phyloP scores from a whole-genome alignment of 176 grass and related monocot species.

The Phoenix roebelenii region DNA sequence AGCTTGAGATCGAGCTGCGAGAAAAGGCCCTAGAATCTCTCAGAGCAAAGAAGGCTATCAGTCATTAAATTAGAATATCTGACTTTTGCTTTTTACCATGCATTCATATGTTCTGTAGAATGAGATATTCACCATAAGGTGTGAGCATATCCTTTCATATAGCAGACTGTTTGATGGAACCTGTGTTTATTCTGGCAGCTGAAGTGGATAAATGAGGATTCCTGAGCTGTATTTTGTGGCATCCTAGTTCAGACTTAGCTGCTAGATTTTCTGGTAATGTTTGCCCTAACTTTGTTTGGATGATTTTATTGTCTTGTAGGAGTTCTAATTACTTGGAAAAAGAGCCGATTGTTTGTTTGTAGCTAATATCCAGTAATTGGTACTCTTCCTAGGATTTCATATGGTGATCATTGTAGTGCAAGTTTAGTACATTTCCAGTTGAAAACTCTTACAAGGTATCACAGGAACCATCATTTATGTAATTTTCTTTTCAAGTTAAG shows the following conservation, averaged over 20 bases:
- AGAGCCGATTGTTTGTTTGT: no score
- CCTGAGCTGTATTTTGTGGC: constrained; percentile 53
- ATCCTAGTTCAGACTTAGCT: constrained; percentile 48
- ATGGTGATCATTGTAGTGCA: no score
- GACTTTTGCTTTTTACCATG: no score
- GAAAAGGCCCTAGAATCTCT: constrained; percentile 80
- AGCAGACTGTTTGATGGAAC: constrained; percentile 42
- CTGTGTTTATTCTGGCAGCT: constrained; percentile 63
- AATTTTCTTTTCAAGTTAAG: background rate
- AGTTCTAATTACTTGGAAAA: background rate
- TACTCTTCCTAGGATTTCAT: no score
- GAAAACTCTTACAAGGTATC: no score
- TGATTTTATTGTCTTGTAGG: no score
- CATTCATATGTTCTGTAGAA: background rate
- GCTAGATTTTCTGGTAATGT: constrained; percentile 51
- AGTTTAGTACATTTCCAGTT: no score
- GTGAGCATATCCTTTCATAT: constrained; percentile 16
- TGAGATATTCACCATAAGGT: background rate
- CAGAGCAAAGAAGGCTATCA: constrained; percentile 59
- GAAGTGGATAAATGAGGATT: constrained; percentile 42
- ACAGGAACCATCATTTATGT: background rate
- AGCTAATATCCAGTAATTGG: no score
- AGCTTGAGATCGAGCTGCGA: constrained; percentile 77
- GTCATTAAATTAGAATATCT: constrained; percentile 23
- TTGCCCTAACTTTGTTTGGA: constrained; percentile 21